Conservation (phyloP, 2,329 filamentous ascomycete genomes). For the Colletotrichum liriopes region DNA sequence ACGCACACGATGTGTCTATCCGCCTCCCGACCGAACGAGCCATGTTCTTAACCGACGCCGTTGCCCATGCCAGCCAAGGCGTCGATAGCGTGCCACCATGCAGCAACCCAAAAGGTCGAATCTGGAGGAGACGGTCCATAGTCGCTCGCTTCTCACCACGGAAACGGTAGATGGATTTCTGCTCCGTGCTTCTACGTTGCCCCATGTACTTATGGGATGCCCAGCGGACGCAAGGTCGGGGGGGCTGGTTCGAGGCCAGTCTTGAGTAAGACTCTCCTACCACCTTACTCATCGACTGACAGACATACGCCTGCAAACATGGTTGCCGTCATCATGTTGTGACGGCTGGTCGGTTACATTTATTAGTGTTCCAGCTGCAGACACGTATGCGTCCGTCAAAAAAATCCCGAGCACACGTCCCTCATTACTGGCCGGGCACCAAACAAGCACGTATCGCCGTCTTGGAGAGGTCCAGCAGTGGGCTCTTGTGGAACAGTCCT, state of each 20-base stretch:
- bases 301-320: constrained; percentile 18
- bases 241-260: constrained; percentile 22
- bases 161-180: constrained; percentile 38
- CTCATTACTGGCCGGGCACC: constrained; percentile 2
- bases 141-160: constrained; percentile 27
- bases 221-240: constrained; percentile 21
- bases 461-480: background rate
- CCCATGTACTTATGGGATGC: constrained; percentile 8
- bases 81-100: constrained; percentile 15
- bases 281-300: constrained; percentile 17
- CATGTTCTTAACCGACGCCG: background rate
- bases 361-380: constrained; percentile 2
- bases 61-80: constrained; percentile 28
- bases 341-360: constrained; percentile 16
- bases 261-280: constrained; percentile 14
- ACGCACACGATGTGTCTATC: constrained; percentile 6
- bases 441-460: constrained; percentile 8
- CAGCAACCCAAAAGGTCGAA: constrained; percentile 5
- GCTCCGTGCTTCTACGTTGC: constrained; percentile 15
- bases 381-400: constrained; percentile 5
- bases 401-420: constrained; percentile 5
- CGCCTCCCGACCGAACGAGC: constrained; percentile 1
- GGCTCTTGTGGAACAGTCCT: constrained; percentile 4
- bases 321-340: constrained; percentile 20
- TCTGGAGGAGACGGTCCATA: background rate